Evolutionary conservation across 2,329 filamentous ascomycete species (phyloP), one percentile per base, ranked within the genome.

Genomic region (Zymoseptoria tritici): DNA sequence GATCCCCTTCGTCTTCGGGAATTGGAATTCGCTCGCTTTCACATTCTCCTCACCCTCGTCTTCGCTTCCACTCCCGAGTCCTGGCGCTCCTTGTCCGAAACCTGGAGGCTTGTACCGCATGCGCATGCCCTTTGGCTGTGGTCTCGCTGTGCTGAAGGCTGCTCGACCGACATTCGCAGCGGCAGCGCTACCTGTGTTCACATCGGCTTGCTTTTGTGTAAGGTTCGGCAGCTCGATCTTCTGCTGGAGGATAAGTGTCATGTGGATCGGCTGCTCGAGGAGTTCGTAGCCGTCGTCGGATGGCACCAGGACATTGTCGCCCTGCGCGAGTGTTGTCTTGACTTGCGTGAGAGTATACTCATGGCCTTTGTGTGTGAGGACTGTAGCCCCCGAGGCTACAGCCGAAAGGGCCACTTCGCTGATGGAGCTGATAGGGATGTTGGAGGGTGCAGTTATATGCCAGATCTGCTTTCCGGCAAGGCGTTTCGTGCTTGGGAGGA

Each of bases 371-470:
- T 90, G 81, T 9, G 79, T 81, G n/a, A 90, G 75, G 13, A 89
- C 74, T 4, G 81, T 67, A 42, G 82, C 77, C 21, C 80, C 80
- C 1, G 78, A 75, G 60, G 80, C 75, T 1, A 81, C 79, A 56
- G 81, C 79, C 59, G 84, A 81, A 67, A 90, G 81, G 46, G 85
- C 81, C 62, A 90, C 77, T 64, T 86, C 80, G 69, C 85, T 82
- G 53, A 91, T 76, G 1, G 87, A 79, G 9, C 83, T 84, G 59
- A 91, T 80, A n/a, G 88, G 84, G 2, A 91, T 76, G 9, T 83
- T 84, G 5, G 85, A 82, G 2, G 89, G 89, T 3, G 87, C 85
- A 9, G 86, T 89, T 67, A 92, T 90, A 72, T 91, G 89, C 89
- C 88, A 92, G 60, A 91, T 79, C 71, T 91, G 85, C 77, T 90